phyloP scores from a whole-genome alignment of 225 moss, liverwort and hornwort species.

The Pseudisothecium myosuroides region DNA sequence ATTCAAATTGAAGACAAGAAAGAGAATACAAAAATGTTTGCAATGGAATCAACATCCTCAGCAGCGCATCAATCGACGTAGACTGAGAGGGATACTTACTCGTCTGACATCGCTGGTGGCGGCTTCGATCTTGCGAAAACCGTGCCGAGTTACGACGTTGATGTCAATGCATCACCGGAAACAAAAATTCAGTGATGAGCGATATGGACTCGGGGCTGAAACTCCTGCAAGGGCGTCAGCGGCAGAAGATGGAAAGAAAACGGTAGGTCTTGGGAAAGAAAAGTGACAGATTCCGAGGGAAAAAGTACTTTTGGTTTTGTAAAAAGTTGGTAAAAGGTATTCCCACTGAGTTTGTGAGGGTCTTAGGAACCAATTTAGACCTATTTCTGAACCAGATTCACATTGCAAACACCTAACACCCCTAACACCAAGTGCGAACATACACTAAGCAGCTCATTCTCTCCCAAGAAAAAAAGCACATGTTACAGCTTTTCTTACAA shows the following conservation, averaged over 20 bases:
- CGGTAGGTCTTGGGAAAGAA: background rate
- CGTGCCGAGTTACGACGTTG: background rate
- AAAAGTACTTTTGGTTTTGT: background rate
- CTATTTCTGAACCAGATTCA: too few species aligned
- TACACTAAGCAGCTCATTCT: too few species aligned
- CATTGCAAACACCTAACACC: too few species aligned
- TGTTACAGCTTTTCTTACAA: too few species aligned
- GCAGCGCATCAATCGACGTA: background rate
- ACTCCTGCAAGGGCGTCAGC: background rate
- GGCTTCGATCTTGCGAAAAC: background rate
- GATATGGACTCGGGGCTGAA: background rate
- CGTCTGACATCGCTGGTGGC: constrained; percentile 1
- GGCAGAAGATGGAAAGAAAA: background rate
- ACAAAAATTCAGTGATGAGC: background rate
- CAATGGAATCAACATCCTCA: background rate
- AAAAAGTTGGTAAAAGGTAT: too few species aligned
- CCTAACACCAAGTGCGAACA: too few species aligned
- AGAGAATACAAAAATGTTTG: background rate
- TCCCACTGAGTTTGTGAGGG: too few species aligned
- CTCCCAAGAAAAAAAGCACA: too few species aligned
- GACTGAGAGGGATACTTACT: background rate
- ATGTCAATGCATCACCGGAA: background rate
- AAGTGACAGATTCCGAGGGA: background rate
- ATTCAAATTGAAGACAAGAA: background rate
- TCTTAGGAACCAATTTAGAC: too few species aligned